phyloP scores from a whole-genome alignment of 169 alveolate genomes.

The Babesia divergens region DNA sequence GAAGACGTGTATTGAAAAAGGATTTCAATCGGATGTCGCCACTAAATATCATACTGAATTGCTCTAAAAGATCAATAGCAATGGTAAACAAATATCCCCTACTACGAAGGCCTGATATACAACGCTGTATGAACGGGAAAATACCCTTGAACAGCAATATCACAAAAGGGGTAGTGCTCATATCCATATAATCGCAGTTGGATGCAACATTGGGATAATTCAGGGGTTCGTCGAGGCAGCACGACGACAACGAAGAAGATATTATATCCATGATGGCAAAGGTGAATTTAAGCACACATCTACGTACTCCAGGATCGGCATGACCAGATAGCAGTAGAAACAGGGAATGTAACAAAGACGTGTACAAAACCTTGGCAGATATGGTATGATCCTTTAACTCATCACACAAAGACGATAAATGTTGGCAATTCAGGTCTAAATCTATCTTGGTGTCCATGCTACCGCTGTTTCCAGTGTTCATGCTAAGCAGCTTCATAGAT shows the following conservation, averaged over 20 bases:
- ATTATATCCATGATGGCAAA: conserved; percentile 8
- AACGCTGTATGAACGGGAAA: conserved; percentile 36
- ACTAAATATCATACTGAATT: conserved; percentile 8
- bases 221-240: background rate
- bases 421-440: conserved; percentile 37
- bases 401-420: background rate
- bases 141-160: conserved; percentile 14
- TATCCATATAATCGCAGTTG: conserved; percentile 14
- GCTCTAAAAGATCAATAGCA: conserved; percentile 46
- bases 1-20: background rate
- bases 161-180: background rate
- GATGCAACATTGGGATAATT: background rate
- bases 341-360: conserved; percentile 34
- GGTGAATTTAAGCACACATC: conserved; percentile 31
- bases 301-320: conserved; percentile 47
- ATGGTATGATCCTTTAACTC: background rate
- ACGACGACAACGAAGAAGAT: background rate
- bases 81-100: conserved; percentile 16
- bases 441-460: conserved; percentile 44
- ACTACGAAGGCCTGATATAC: background rate
- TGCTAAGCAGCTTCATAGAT: background rate
- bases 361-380: conserved; percentile 9
- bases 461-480: conserved; percentile 9
- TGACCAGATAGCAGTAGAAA: conserved; percentile 20
- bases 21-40: background rate